Evolutionary conservation across 202 grass and related monocot genomes (phyloP), one percentile per base, ranked within the genome.

Genomic region (Hordeum pubiflorum): DNA sequence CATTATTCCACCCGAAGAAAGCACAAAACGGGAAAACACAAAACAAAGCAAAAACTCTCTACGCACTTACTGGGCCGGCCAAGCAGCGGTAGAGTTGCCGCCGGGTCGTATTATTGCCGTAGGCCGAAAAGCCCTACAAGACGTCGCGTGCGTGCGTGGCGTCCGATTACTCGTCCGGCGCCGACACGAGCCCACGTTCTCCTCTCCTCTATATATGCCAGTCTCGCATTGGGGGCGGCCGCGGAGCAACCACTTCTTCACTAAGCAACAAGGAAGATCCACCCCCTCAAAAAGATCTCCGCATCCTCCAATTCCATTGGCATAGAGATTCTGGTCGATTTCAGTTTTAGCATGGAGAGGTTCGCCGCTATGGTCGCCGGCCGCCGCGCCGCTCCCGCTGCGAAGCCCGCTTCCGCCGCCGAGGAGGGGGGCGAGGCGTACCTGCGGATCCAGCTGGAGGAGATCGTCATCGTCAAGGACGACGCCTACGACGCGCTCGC

Each of bases 381-480:
- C 69, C 79, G 69, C 29, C 58, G 41, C 2, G 38, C 79, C 40
- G 62, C 33, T 11, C 4, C 76, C 10, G 44, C 66, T 4, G 11
- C 46, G 14, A 52, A 46, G 68, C 6, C 44, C 15, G 22, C 57
- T 22, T 24, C 57, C 4, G 17, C 27, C 23, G 20, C 62, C 15
- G 71, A 4, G 36, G 84, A 56, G 64, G 21, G 24, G 66, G 11
- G 79, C 21, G 52, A 58, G 50, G 40, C 20, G 52, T 79, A 75
- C 60, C 29, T 79, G 31, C 62, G 86, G 68, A 88, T 84, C 61
- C 69, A 74, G 61, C 81, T 88, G 52, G 75, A 84, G 86, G 86
- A 88, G 76, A 88, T 88, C 81, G 68, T 88, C 75, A 60, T 88
- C 60, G 81, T 88, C 69, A 88, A 84, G 86, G 83, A 88, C 69